Conservation (phyloP, 1,139 yeast genomes). For the Tardiomyces depauwii region DNA sequence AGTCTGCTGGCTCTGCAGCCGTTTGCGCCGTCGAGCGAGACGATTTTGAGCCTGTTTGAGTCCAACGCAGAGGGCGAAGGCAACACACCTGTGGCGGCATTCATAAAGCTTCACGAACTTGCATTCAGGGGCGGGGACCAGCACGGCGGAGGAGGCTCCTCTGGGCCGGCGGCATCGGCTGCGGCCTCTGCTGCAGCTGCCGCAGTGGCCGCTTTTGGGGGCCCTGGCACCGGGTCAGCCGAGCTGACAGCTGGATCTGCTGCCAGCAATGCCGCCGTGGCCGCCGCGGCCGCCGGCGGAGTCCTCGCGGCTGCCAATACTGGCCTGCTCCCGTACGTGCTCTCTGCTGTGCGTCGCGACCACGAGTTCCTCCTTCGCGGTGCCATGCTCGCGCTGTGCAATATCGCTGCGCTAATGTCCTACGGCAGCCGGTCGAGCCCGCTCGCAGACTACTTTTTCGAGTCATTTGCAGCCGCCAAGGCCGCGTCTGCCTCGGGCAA, state of each 20-base stretch:
- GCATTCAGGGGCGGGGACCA: background rate
- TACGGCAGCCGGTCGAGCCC: conserved; percentile 13
- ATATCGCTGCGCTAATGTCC: conserved; percentile 17
- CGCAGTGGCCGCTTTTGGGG: too few species aligned
- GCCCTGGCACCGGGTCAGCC: too few species aligned
- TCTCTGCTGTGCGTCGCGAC: background rate
- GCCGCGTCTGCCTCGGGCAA: background rate
- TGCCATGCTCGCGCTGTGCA: conserved; percentile 17
- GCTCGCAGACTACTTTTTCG: conserved; percentile 3
- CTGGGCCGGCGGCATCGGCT: too few species aligned
- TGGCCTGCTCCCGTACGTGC: background rate
- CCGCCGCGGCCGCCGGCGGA: background rate
- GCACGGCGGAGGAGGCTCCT: background rate
- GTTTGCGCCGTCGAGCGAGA: conserved; percentile 15
- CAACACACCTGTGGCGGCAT: conserved; percentile 9
- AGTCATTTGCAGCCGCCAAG: background rate
- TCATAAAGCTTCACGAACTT: conserved; percentile 12
- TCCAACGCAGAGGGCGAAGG: conserved; percentile 10
- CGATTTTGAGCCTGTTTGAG: conserved; percentile 12
- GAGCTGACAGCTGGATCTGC: background rate
- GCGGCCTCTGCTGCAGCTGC: too few species aligned
- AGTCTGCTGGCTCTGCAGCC: conserved; percentile 16
- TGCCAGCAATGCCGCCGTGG: background rate
- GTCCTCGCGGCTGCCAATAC: background rate
- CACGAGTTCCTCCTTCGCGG: conserved; percentile 8